phyloP scores from a whole-genome alignment of 495 filamentous ascomycete species.

The Hypoxylon fragiforme region DNA sequence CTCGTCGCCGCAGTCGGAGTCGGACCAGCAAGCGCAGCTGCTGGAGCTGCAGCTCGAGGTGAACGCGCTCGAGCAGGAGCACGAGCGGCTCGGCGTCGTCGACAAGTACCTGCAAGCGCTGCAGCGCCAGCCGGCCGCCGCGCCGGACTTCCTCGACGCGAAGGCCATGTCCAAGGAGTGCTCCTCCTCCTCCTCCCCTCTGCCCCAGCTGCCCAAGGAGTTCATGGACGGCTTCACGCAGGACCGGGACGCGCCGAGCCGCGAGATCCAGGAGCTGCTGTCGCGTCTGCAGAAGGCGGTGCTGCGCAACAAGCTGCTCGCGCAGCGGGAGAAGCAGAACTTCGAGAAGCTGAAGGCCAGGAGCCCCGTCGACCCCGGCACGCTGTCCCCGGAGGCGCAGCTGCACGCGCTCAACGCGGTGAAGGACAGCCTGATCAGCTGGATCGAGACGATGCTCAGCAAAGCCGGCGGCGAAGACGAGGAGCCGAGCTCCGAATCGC shows the following conservation, averaged over 20 bases:
- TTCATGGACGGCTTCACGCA: conserved; percentile 47
- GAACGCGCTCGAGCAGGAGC: conserved; percentile 56
- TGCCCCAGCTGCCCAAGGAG: conserved; percentile 54
- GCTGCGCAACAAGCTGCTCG: conserved; percentile 61
- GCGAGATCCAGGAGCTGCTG: conserved; percentile 53
- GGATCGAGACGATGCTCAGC: conserved; percentile 70
- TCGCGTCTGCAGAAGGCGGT: conserved; percentile 67
- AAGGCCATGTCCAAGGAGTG: conserved; percentile 48
- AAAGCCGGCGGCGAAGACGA: conserved; percentile 52
- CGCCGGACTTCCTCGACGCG: conserved; percentile 51
- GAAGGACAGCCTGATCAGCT: conserved; percentile 67
- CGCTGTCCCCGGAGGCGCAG: conserved; percentile 41
- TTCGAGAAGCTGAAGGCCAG: conserved; percentile 59
- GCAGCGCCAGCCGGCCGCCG: conserved; percentile 57
- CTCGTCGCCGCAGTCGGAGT: conserved; percentile 8
- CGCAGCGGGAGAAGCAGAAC: conserved; percentile 64
- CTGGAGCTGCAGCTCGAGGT: conserved; percentile 55
- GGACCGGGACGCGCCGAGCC: conserved; percentile 36
- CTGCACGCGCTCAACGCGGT: conserved; percentile 56
- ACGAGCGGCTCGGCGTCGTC: conserved; percentile 53
- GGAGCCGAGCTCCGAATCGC: conserved; percentile 45
- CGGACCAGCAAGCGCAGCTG: conserved; percentile 36
- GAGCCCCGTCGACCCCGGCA: conserved; percentile 34
- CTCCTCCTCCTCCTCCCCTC: conserved; percentile 46
- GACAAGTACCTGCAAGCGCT: conserved; percentile 51